Evolutionary conservation across 305 asterid genomes (phyloP), one percentile per base, ranked within the genome.

Genomic region (Fraxinus paxiana): DNA sequence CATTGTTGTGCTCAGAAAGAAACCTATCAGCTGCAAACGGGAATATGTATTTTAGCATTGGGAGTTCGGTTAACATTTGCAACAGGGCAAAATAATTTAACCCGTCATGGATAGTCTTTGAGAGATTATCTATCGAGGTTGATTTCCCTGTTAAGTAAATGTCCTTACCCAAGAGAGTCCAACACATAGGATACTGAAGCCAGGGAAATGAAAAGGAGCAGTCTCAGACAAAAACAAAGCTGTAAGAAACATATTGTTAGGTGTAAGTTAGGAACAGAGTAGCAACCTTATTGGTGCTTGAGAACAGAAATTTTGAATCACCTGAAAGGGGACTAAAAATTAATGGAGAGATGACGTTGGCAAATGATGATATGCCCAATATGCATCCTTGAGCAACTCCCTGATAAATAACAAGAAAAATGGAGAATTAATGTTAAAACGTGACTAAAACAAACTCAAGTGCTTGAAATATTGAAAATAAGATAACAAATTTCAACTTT

Each of bases 271-370:
- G 13, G 26, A 26, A 41, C 17, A 69, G 73, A 70, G 54, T 54
- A 5, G 31, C 38, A 70, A 9, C 2, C 18, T 65, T 30, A 73
- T 20, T 6, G 18, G 18, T 43, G 71, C 20, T 76, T 1, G 76
- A 75, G 71, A 26, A 28, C 13, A 13, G 37, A 56, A 48, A 28
- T 59, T 17, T 77, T 2, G 8, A 38, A 18, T 43, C 5, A 90
- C 91, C 91, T 84, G 91, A 82, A 75, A 88, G 90, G 77, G 91
- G 91, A 78, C 91, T 88, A 77, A 79, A 90, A 34, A 86, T 81
- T 59, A 90, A 77, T 15, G 90, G 93, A 76, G 90, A 87, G 22
- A 90, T 79, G 26, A 83, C 83, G 75, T 86, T 84, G 38, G 93
- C 91, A 61, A 90, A 75, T 61, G 93, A 86, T 18, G 89, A 82